A percentile compares a stretch with the other conserved stretches of the same genome.
Conservation (phyloP, 805 yeast genomes). For the Clavispora carvajalis region DNA sequence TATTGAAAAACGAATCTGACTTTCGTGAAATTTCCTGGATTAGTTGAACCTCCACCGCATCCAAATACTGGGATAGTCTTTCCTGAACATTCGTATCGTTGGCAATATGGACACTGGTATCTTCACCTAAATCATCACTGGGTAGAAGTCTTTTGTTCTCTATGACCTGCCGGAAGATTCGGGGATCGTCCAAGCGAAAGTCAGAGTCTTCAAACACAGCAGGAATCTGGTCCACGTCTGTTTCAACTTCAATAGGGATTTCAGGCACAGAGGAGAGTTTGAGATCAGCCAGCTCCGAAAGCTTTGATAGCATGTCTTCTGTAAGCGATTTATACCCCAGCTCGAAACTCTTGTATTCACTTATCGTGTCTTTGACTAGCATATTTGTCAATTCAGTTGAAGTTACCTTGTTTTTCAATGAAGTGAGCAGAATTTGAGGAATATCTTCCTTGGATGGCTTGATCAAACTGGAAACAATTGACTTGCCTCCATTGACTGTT, state of each 20-base stretch:
- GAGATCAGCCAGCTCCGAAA: constrained; percentile 14
- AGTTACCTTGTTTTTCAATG: constrained; percentile 22
- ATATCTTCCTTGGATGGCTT: constrained; percentile 80
- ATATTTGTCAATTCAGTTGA: constrained; percentile 16
- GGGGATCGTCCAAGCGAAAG: constrained; percentile 83
- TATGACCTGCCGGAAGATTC: constrained; percentile 71
- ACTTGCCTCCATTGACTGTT: constrained; percentile 39
- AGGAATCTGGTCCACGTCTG: constrained; percentile 46
- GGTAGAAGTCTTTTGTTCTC: constrained; percentile 48
- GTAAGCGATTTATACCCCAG: constrained; percentile 34
- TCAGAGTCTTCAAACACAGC: constrained; percentile 57
- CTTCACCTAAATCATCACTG: constrained; percentile 15
- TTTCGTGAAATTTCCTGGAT: constrained; percentile 80
- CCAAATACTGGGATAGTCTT: constrained; percentile 74
- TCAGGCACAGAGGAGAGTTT: background rate
- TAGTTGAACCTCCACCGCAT: constrained; percentile 74
- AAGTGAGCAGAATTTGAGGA: constrained; percentile 63
- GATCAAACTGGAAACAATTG: constrained; percentile 39
- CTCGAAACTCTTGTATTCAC: constrained; percentile 33
- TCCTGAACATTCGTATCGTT: constrained; percentile 64
- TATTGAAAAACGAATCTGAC: constrained; percentile 78
- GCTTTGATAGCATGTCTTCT: constrained; percentile 29
- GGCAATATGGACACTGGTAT: constrained; percentile 27
- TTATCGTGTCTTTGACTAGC: constrained; percentile 16
- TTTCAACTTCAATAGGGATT: constrained; percentile 4